Base-by-base conservation (phyloP, 345 rosid species). In the Moricandia arvensis region DNA sequence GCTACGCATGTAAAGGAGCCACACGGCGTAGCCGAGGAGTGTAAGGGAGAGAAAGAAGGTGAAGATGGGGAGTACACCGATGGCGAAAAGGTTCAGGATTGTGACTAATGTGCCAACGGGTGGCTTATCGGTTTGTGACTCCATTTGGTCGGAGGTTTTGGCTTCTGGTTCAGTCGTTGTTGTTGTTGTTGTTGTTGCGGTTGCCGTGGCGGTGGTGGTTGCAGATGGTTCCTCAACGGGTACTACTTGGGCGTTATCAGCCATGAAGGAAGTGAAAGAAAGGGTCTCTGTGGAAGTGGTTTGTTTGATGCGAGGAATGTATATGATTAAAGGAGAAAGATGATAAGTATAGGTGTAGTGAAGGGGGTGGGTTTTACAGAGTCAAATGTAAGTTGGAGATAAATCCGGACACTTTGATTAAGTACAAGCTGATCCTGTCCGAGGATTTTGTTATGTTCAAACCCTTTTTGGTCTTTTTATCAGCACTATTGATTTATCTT, bases 1-100 rank as follows among this genome's bases (percentile, higher is more conserved):
- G 81, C 82, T 83, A 65, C 83, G 85, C 93, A 91, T 91, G 86
- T 80, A 87, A 2, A 91, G 73, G 8, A 89, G 80, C 91, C 90
- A 88, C 12, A 85, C 80, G 13, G 77, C 86, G 7, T 83, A 81
- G 9, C 87, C 95, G 1, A 93, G 82, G n/a, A 89, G 57, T 0
- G 93, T 86, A 3, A 91, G 88, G 1, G 95, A 88, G n/a, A 91
- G 75, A 13, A 91, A 47, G 43, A 87, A 80, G 0, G 90, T 75
- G 53, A 84, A 38, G 15, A 86, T 76, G 0, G 85, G 73, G 16
- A 87, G 59, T 0, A 88, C 16, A 24, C 88, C 84, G 1, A 80
- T 63, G 45, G 85, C 82, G 67, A 80, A 35, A 58, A 74, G 15
- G 53, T 80, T 75, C 16, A 75, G 37, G 9, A 74, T 34, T 7